phyloP scores from a whole-genome alignment of 306 rosid species.

The Acacia acuminata region DNA sequence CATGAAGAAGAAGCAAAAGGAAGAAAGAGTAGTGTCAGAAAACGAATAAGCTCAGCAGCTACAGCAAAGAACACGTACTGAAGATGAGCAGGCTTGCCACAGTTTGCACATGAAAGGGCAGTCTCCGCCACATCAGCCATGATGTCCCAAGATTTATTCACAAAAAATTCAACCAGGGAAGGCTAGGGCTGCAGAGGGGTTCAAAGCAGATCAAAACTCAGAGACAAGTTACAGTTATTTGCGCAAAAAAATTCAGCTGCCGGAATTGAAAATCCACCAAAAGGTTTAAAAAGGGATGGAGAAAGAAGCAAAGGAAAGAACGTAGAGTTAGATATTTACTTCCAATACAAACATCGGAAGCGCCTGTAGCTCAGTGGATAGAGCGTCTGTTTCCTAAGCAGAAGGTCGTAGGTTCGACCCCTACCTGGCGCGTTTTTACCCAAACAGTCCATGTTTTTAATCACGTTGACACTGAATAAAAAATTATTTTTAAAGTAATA shows the following conservation, averaged over 20 bases:
- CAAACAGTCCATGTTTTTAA: too few relatives aligned
- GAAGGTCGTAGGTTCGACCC: not conserved
- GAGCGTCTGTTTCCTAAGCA: not conserved
- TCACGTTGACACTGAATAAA: not conserved
- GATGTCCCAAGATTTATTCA: not conserved
- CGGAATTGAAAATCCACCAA: not conserved
- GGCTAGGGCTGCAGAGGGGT: conserved; percentile 28
- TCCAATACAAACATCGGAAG: fast-evolving
- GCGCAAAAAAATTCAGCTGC: not conserved
- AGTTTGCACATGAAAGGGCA: conserved; percentile 61
- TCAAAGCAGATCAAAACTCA: not conserved
- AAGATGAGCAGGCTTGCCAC: conserved; percentile 81
- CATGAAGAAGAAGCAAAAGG: not conserved
- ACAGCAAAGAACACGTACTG: conserved; percentile 49
- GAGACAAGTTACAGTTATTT: not conserved
- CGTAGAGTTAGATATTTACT: too few relatives aligned
- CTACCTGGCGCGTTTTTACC: not conserved
- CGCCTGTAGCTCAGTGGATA: conserved; percentile 9
- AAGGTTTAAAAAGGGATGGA: not conserved
- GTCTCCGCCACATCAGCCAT: conserved; percentile 64
- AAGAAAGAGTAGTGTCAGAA: not conserved
- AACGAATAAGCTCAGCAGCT: not conserved
- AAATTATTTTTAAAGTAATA: not conserved
- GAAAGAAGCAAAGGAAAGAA: not conserved
- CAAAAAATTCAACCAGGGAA: not conserved